Conservation (phyloP, 495 filamentous ascomycete species). For the Hypomontagnella monticulosa region DNA sequence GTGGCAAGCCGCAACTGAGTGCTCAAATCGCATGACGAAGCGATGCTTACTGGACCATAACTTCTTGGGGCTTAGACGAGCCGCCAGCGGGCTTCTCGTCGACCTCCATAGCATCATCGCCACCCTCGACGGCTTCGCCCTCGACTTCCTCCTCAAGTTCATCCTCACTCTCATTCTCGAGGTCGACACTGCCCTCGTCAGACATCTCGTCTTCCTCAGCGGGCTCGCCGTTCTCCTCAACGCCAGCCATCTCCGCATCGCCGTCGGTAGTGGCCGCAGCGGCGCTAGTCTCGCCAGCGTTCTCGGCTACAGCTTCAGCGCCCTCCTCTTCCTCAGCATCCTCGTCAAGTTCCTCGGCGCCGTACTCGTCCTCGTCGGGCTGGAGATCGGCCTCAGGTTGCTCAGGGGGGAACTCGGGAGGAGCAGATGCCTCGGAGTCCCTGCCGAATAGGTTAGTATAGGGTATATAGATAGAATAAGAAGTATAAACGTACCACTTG, state of each 20-base stretch:
- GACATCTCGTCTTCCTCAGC: constrained; percentile 78
- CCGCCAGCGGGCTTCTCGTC: constrained; percentile 58
- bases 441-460: constrained; percentile 57
- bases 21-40: not conserved
- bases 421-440: constrained; percentile 96
- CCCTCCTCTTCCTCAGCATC: constrained; percentile 65
- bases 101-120: constrained; percentile 86
- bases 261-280: constrained; percentile 61
- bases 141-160: constrained; percentile 88
- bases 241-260: constrained; percentile 86
- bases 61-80: constrained; percentile 37
- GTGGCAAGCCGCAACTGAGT: constrained; percentile 6
- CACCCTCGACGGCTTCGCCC: constrained; percentile 71
- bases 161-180: constrained; percentile 87
- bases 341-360: constrained; percentile 81
- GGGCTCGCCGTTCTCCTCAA: constrained; percentile 61
- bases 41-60: constrained; percentile 29
- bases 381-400: constrained; percentile 92
- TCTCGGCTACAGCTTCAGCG: constrained; percentile 55
- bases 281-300: constrained; percentile 52
- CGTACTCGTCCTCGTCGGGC: constrained; percentile 89
- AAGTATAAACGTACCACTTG: constrained; percentile 77
- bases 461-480: not conserved
- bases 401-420: constrained; percentile 94
- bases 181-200: constrained; percentile 91